These are phyloP conservation scores for Tetratostichococcus sp. DNA, from an alignment of 139 green algal genomes.

Conservation along the genomic window DNA sequence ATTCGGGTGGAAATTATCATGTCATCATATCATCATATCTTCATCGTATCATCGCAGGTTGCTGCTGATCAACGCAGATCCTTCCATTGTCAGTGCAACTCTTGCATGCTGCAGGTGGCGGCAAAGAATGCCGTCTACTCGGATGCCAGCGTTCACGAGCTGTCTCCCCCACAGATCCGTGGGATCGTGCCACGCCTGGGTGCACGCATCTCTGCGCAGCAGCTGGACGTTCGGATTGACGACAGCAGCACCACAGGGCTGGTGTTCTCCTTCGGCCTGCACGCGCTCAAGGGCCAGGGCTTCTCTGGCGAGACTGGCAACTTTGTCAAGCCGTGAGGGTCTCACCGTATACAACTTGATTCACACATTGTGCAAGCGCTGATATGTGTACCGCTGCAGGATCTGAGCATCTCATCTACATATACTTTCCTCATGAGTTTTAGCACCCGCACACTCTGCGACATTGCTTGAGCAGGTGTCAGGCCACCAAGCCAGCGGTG, in stretches of 20 bases:
- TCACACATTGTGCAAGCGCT: too few species aligned
- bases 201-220: slow-evolving; percentile 6
- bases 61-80: too few species aligned
- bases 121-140: not conserved
- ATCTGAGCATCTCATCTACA: too few species aligned
- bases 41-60: too few species aligned
- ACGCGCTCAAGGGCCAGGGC: slow-evolving; percentile 18
- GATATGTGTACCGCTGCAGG: too few species aligned
- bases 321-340: slow-evolving; percentile 30
- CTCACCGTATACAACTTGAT: not conserved
- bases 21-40: too few species aligned
- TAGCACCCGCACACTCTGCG: too few species aligned
- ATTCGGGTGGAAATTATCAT: too few species aligned
- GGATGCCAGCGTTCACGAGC: slow-evolving; percentile 3
- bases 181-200: slow-evolving; percentile 18
- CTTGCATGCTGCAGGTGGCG: not conserved
- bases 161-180: slow-evolving; percentile 6
- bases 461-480: not conserved
- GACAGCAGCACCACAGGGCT: not conserved
- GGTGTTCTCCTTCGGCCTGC: slow-evolving; percentile 18
- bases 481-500: not conserved
- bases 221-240: slow-evolving; percentile 3
- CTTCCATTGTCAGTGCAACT: too few species aligned
- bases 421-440: too few species aligned
- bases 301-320: slow-evolving; percentile 32